phyloP scores from a whole-genome alignment of 2,329 filamentous ascomycete genomes.

The Calonectria pauciramosa region DNA sequence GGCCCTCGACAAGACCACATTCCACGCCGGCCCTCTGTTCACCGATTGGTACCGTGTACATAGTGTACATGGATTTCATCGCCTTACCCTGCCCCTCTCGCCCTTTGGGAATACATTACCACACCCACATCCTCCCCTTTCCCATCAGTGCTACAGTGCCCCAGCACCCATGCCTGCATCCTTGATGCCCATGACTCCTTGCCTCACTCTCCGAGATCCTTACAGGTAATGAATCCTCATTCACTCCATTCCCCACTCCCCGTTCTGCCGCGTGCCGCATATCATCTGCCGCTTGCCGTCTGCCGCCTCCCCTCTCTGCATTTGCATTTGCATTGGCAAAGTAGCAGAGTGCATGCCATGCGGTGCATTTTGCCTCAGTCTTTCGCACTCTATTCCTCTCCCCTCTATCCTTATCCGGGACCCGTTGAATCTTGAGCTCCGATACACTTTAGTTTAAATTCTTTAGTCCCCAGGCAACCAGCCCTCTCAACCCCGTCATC shows the following conservation, averaged over 20 bases:
- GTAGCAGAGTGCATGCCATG: neutral
- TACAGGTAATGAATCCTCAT: neutral
- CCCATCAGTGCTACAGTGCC: neutral
- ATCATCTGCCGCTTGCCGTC: slow-evolving; percentile 8
- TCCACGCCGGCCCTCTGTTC: neutral
- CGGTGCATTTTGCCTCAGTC: slow-evolving; percentile 8
- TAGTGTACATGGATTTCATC: slow-evolving; percentile 10
- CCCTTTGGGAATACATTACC: slow-evolving; percentile 13
- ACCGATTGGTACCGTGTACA: neutral
- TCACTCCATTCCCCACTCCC: slow-evolving; percentile 8
- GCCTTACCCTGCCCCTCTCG: slow-evolving; percentile 12
- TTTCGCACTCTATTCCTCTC: neutral
- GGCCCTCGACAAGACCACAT: neutral
- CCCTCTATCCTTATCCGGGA: neutral
- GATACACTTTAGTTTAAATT: slow-evolving; percentile 21
- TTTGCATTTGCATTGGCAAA: neutral
- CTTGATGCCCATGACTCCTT: slow-evolving; percentile 7
- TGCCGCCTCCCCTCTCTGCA: neutral
- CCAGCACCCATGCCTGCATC: neutral
- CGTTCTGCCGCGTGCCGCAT: slow-evolving; percentile 10
- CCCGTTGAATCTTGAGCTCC: slow-evolving; percentile 12
- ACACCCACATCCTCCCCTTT: neutral
- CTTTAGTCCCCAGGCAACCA: slow-evolving; percentile 15
- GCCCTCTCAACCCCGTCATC: slow-evolving; percentile 1
- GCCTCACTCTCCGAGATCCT: neutral